Conservation (phyloP, 2,329 filamentous ascomycete species). For the Colletotrichum caudatum region DNA sequence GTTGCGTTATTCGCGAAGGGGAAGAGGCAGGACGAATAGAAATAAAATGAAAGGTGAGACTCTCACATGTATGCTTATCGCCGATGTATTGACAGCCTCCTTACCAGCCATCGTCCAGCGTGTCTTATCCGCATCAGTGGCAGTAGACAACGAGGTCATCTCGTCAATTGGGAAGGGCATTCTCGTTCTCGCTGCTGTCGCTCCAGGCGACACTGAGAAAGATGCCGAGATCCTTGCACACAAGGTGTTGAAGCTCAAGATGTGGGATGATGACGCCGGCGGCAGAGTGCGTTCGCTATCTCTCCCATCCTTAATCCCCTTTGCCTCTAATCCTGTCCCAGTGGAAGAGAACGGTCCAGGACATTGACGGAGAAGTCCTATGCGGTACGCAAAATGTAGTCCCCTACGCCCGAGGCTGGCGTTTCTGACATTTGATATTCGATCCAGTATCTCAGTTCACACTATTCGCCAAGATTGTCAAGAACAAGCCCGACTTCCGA, state of each 20-base stretch:
- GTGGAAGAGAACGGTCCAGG: conserved; percentile 92
- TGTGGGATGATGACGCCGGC: conserved; percentile 88
- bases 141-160: conserved; percentile 89
- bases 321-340: conserved; percentile 52
- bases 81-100: conserved; percentile 42
- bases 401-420: not conserved
- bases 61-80: conserved; percentile 30
- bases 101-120: conserved; percentile 86
- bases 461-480: conserved; percentile 90
- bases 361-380: conserved; percentile 92
- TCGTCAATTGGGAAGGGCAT: conserved; percentile 93
- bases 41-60: conserved; percentile 54
- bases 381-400: conserved; percentile 74
- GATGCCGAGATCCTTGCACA: conserved; percentile 85
- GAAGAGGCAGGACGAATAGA: not conserved
- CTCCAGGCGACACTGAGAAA: conserved; percentile 88
- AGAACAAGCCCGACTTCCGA: conserved; percentile 96
- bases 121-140: conserved; percentile 94
- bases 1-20: not conserved
- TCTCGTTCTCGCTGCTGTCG: conserved; percentile 91
- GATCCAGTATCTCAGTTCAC: conserved; percentile 93
- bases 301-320: conserved; percentile 15
- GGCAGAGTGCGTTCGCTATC: conserved; percentile 64
- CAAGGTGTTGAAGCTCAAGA: conserved; percentile 88
- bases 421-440: conserved; percentile 15